These are phyloP conservation scores for Calonectria hawksworthii DNA, from an alignment of 2,329 filamentous ascomycete species.

Conservation along the genomic window DNA sequence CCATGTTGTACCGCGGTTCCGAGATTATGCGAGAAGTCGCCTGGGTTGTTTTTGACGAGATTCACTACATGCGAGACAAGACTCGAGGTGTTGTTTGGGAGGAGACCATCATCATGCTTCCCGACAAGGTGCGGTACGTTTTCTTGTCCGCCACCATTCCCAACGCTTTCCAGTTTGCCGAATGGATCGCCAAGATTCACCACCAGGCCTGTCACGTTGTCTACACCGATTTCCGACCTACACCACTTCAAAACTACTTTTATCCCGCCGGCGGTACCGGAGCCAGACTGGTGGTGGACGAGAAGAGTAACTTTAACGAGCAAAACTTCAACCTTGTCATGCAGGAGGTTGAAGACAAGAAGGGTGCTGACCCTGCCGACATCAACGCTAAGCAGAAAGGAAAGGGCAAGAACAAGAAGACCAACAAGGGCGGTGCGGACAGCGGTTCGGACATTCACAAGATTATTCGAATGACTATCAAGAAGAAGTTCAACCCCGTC, in stretches of 20 bases:
- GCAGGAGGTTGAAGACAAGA: slow-evolving; percentile 88
- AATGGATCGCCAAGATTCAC: slow-evolving; percentile 99
- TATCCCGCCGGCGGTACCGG: slow-evolving; percentile 94
- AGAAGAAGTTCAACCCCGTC: slow-evolving; percentile 96
- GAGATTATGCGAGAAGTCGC: slow-evolving; percentile 99
- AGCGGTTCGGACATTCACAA: slow-evolving; percentile 91
- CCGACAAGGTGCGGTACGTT: slow-evolving; percentile 98
- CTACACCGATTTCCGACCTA: slow-evolving; percentile 98
- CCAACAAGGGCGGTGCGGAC: slow-evolving; percentile 86
- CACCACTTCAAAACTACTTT: slow-evolving; percentile 97
- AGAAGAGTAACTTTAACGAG: slow-evolving; percentile 96
- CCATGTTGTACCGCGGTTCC: slow-evolving; percentile 97
- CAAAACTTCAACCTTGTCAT: slow-evolving; percentile 98
- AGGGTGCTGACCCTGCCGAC: slow-evolving; percentile 86
- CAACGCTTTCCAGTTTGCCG: slow-evolving; percentile 98
- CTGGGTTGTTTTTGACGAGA: slow-evolving; percentile 99
- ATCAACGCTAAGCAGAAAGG: slow-evolving; percentile 85
- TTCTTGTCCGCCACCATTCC: slow-evolving; percentile 98
- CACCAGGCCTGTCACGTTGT: slow-evolving; percentile 98
- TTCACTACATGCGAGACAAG: slow-evolving; percentile 98
- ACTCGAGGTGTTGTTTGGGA: slow-evolving; percentile 97
- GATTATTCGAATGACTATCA: slow-evolving; percentile 99
- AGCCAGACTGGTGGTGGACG: slow-evolving; percentile 94
- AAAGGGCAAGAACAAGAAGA: slow-evolving; percentile 92
- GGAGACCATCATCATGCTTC: slow-evolving; percentile 97